These are phyloP conservation scores for Rhizopus sp. DNA, from an alignment of 371 early-diverging fungal species.

Conservation along the genomic window DNA sequence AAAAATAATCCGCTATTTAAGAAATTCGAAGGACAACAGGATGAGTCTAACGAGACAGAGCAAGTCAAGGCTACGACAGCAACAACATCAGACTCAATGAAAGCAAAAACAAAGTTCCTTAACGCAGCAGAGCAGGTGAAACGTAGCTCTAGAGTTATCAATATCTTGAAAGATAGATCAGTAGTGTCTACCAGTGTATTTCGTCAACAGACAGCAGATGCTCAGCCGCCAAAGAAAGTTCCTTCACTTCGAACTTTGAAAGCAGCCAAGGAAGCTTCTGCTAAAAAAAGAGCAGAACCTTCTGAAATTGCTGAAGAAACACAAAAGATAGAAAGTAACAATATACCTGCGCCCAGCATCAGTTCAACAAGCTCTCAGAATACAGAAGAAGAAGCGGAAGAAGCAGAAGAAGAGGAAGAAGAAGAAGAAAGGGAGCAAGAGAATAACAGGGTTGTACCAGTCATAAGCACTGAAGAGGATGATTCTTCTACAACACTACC, in stretches of 20 bases:
- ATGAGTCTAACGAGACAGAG: background rate
- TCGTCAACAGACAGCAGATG: conserved; percentile 17
- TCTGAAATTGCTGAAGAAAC: background rate
- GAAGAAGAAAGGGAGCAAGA: background rate
- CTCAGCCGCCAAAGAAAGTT: conserved; percentile 1
- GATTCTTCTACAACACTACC: too few species aligned
- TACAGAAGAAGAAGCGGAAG: background rate
- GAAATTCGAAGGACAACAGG: conserved; percentile 30
- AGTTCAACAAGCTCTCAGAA: background rate
- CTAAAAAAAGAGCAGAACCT: background rate
- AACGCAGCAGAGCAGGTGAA: conserved; percentile 21
- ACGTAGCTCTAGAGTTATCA: conserved; percentile 26
- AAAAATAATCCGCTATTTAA: conserved; percentile 38
- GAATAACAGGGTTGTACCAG: background rate
- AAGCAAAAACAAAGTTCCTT: conserved; percentile 14
- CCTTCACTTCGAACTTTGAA: conserved; percentile 3
- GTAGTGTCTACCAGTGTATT: conserved; percentile 31
- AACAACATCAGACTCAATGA: conserved; percentile 7
- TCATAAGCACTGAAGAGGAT: too few species aligned
- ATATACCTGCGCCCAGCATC: background rate
- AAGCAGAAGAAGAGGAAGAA: too few species aligned
- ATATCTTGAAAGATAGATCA: conserved; percentile 27
- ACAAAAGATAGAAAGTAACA: background rate
- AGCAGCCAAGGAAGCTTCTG: background rate
- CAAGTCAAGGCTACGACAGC: background rate